Conservation (phyloP, 225 moss, liverwort and hornwort genomes). For the Ulota crispa region DNA sequence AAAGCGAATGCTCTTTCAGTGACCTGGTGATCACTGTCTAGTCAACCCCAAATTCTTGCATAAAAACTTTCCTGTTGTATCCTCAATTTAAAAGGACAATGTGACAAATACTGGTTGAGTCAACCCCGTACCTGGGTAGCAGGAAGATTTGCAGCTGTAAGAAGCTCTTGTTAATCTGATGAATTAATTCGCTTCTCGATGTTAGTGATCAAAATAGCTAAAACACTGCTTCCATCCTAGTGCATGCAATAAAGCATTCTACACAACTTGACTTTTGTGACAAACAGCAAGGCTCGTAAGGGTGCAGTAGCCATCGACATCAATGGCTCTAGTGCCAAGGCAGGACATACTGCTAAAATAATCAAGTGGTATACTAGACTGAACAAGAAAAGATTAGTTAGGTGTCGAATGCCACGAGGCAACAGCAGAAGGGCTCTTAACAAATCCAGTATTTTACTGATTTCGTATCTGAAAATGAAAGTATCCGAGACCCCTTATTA, state of each 20-base stretch:
- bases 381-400: neutral
- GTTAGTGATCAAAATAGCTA: conserved; percentile 2
- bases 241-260: neutral
- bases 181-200: neutral
- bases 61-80: neutral
- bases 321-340: neutral
- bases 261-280: neutral
- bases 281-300: neutral
- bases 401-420: neutral
- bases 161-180: conserved; percentile 2
- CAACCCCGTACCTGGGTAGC: conserved; percentile 27
- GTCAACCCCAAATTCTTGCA: neutral
- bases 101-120: neutral
- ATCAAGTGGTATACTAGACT: neutral
- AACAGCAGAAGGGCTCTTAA: neutral
- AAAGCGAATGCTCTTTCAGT: neutral
- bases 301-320: neutral
- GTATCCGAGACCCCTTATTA: neutral
- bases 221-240: conserved; percentile 12
- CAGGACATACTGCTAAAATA: neutral
- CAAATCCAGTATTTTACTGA: neutral
- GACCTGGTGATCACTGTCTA: neutral
- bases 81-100: neutral
- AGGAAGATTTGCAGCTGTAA: conserved; percentile 19
- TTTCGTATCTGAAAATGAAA: neutral